Conservation (phyloP, 1,139 yeast genomes). For the Chernovozyma aurita region DNA sequence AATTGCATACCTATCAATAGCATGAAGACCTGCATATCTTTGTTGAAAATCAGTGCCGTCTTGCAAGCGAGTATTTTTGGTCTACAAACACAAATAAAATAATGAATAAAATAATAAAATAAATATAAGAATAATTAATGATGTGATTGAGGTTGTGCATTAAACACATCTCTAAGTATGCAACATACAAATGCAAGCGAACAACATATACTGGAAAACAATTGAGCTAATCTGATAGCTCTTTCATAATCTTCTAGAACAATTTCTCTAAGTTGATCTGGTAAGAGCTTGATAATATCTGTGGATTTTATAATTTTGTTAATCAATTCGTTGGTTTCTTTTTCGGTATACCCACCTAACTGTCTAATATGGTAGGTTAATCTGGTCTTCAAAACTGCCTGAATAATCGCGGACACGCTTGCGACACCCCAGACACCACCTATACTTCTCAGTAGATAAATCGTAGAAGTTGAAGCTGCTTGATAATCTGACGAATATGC, state of each 20-base stretch:
- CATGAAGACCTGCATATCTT: not conserved
- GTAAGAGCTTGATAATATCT: conserved; percentile 13
- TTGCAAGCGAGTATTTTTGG: too few relatives aligned
- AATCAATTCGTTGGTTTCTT: conserved; percentile 14
- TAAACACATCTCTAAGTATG: conserved; percentile 9
- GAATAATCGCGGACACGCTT: conserved; percentile 27
- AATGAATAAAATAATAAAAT: not conserved
- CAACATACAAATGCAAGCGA: conserved; percentile 16
- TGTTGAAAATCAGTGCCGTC: too few relatives aligned
- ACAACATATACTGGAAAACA: conserved; percentile 17
- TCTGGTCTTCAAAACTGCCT: conserved; percentile 12
- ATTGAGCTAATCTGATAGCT: conserved; percentile 19
- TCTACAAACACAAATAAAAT: not conserved
- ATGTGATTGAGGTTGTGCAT: conserved; percentile 1
- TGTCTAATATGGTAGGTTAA: conserved; percentile 13
- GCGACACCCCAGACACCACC: conserved; percentile 43
- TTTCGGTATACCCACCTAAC: conserved; percentile 8
- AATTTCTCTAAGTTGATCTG: conserved; percentile 11
- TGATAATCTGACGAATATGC: conserved; percentile 26
- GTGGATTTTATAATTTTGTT: conserved; percentile 15
- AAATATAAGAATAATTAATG: not conserved
- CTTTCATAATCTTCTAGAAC: conserved; percentile 16
- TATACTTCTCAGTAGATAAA: conserved; percentile 32
- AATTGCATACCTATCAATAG: not conserved
- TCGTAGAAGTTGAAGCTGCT: conserved; percentile 35